These are phyloP conservation scores for Chamaecyparis obtusa DNA, from an alignment of 75 land plant species.

Conservation along the genomic window DNA sequence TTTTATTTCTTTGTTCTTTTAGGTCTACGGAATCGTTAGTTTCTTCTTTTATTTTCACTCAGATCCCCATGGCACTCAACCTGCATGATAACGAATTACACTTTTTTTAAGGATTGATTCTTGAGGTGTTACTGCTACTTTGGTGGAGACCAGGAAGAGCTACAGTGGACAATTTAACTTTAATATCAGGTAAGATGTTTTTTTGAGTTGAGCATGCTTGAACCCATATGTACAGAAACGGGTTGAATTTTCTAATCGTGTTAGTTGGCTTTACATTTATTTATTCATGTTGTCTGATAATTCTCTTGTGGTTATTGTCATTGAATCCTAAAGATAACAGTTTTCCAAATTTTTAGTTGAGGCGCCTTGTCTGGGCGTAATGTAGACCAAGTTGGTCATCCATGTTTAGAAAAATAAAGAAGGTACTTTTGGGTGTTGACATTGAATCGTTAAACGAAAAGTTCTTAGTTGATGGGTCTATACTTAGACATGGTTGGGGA, in stretches of 20 bases:
- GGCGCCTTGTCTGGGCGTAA: not conserved
- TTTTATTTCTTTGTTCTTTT: too few species aligned
- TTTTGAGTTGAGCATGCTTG: not conserved
- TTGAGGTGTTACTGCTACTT: not conserved
- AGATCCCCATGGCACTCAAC: not conserved
- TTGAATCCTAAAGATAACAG: not conserved
- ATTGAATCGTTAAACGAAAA: not conserved
- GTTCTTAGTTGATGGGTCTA: not conserved
- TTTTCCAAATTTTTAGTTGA: too few species aligned
- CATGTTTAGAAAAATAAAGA: not conserved
- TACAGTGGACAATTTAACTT: not conserved
- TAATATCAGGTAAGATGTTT: not conserved
- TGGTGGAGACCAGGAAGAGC: not conserved
- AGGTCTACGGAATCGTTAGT: not conserved
- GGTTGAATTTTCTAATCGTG: not conserved
- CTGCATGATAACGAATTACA: not conserved
- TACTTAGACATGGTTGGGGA: not conserved
- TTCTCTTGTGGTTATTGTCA: not conserved
- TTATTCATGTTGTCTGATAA: not conserved
- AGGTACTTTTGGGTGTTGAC: not conserved
- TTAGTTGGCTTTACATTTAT: not conserved
- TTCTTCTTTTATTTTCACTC: not conserved
- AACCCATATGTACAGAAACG: not conserved
- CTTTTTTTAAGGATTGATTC: not conserved
- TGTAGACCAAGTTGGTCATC: not conserved